Conservation (phyloP, 2,329 filamentous ascomycete species). For the Fusarium tuaranense region DNA sequence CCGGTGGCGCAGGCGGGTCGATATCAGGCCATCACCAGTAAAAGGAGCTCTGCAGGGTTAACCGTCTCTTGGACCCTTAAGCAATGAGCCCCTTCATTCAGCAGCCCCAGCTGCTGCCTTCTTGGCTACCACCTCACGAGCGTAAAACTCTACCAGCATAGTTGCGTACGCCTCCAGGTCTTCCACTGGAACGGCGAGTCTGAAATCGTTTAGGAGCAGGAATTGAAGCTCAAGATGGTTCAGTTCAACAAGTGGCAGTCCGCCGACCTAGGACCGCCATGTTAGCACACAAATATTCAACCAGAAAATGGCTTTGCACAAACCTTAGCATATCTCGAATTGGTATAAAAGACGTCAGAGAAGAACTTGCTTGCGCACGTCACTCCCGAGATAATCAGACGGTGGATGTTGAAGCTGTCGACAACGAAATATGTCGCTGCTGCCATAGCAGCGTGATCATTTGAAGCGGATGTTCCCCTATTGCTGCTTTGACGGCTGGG, state of each 20-base stretch:
- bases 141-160: constrained; percentile 98
- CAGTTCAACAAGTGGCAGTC: constrained; percentile 88
- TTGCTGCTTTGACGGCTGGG: constrained; percentile 39
- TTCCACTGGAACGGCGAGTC: constrained; percentile 91
- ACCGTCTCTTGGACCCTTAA: not conserved
- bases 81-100: constrained; percentile 31
- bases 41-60: constrained; percentile 7
- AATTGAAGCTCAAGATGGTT: constrained; percentile 98
- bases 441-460: constrained; percentile 39
- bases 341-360: constrained; percentile 98
- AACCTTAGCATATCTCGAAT: constrained; percentile 99
- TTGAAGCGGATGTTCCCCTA: constrained; percentile 33
- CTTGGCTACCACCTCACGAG: constrained; percentile 79
- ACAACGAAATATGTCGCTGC: constrained; percentile 84
- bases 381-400: constrained; percentile 94
- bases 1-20: not conserved
- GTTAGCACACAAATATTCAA: constrained; percentile 20
- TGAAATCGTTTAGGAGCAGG: constrained; percentile 93
- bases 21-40: not conserved
- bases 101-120: constrained; percentile 28
- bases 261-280: constrained; percentile 78
- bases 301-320: constrained; percentile 42
- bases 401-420: constrained; percentile 98
- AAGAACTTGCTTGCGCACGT: constrained; percentile 99
- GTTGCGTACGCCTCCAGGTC: constrained; percentile 97